Conservation (phyloP, 768 basidiomycete genomes). For the Agaricus sinodeliciosus region DNA sequence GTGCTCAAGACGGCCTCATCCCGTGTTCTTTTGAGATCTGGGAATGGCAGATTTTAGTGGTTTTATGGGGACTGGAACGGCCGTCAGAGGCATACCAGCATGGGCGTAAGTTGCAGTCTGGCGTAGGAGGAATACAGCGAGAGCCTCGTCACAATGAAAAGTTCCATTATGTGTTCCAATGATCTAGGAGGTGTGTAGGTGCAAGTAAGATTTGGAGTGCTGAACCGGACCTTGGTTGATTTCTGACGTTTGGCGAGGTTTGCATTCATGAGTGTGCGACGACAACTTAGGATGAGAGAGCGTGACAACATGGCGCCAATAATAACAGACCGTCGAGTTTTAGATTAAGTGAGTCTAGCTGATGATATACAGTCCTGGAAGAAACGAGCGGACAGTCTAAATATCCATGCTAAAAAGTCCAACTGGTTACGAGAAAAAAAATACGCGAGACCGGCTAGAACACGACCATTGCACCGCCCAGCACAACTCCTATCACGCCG, state of each 20-base stretch:
- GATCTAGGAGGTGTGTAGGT: slow-evolving; percentile 33
- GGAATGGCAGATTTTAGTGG: slow-evolving; percentile 1
- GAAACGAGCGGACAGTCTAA: slow-evolving; percentile 10
- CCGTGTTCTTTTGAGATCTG: slow-evolving; percentile 66
- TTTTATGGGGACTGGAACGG: background rate
- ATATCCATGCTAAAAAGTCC: slow-evolving; percentile 10
- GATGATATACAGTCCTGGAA: slow-evolving; percentile 6
- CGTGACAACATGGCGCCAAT: background rate
- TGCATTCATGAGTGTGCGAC: too few species aligned
- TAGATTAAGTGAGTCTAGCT: background rate
- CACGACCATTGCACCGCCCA: slow-evolving; percentile 43
- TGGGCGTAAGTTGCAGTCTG: slow-evolving; percentile 69
- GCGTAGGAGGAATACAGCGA: slow-evolving; percentile 86
- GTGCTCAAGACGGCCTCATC: slow-evolving; percentile 65
- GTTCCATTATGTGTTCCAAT: slow-evolving; percentile 96
- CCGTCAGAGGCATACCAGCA: slow-evolving; percentile 45
- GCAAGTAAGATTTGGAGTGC: background rate
- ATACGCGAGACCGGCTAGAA: slow-evolving; percentile 25
- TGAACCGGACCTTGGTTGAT: slow-evolving; percentile 23
- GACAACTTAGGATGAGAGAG: background rate
- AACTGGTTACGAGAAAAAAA: background rate
- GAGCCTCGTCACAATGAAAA: slow-evolving; percentile 95
- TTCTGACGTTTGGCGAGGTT: slow-evolving; percentile 28
- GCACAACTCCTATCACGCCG: slow-evolving; percentile 34
- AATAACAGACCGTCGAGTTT: too few species aligned